Evolutionary conservation across 2,329 filamentous ascomycete species (phyloP).

Genomic region (Alternaria sp.): DNA sequence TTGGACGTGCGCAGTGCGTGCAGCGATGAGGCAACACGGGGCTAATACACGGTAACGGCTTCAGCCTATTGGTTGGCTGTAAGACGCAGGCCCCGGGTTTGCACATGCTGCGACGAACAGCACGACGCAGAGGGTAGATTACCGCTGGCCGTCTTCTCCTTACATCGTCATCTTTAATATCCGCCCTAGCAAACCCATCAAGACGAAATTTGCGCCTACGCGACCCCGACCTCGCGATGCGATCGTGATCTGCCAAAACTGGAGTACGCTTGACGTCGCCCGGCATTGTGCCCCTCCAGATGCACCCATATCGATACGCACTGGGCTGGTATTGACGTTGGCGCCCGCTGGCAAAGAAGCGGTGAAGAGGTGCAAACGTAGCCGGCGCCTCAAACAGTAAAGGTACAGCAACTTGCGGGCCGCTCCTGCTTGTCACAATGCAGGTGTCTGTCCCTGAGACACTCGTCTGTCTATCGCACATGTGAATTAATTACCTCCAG

Average conservation of each 20-base stretch:
- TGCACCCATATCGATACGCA: constrained; percentile 39
- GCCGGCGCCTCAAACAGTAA: constrained; percentile 26
- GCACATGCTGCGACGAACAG: constrained; percentile 31
- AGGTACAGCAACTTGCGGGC: constrained; percentile 30
- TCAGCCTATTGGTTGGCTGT: constrained; percentile 34
- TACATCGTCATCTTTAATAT: constrained; percentile 31
- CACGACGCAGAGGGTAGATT: constrained; percentile 32
- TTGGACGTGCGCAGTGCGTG: constrained; percentile 28
- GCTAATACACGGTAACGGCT: constrained; percentile 26
- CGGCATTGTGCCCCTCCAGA: constrained; percentile 30
- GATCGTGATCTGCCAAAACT: constrained; percentile 20
- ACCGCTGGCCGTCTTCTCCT: constrained; percentile 14
- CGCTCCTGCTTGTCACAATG: constrained; percentile 33
- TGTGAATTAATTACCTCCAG: neutral
- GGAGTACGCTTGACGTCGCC: constrained; percentile 31
- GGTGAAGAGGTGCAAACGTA: constrained; percentile 43
- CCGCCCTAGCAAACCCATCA: constrained; percentile 11
- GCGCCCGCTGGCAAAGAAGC: constrained; percentile 39
- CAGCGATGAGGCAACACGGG: constrained; percentile 39
- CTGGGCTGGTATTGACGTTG: constrained; percentile 20
- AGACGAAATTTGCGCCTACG: neutral
- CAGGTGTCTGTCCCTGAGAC: constrained; percentile 20
- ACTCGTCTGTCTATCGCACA: constrained; percentile 15
- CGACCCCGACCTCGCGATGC: neutral
- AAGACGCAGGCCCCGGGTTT: constrained; percentile 32